These are phyloP conservation scores for Zea luxurians DNA, from an alignment of 176 grass and related monocot species.

Conservation along the genomic window DNA sequence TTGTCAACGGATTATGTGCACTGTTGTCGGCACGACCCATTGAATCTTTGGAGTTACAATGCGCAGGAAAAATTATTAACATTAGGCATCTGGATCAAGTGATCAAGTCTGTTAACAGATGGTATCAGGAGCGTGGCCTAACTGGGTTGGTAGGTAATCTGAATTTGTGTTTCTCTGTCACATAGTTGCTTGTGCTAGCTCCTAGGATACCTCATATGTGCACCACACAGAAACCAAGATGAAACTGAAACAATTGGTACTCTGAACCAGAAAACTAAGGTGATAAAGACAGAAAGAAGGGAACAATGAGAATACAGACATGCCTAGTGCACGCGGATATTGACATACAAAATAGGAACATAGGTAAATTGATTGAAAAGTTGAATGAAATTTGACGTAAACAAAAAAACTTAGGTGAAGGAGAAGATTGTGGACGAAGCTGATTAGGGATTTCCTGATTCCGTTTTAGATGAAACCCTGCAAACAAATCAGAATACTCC, in stretches of 20 bases:
- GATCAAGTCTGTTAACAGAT: constrained; percentile 77
- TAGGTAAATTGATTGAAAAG: background rate
- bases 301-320: background rate
- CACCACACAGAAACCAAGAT: background rate
- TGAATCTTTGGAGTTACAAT: constrained; percentile 51
- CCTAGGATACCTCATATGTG: background rate
- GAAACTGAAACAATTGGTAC: background rate
- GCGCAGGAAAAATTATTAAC: constrained; percentile 93
- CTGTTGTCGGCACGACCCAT: constrained; percentile 18
- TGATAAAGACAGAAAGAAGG: background rate
- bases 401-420: background rate
- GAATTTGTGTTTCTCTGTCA: background rate
- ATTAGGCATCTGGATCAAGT: constrained; percentile 90
- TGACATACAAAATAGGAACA: background rate
- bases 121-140: constrained; percentile 86
- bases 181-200: background rate
- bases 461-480: background rate
- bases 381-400: background rate
- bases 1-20: background rate
- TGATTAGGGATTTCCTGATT: background rate
- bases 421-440: background rate
- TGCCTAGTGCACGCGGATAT: background rate
- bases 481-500: background rate
- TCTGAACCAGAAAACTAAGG: background rate
- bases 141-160: constrained; percentile 64